Conservation (phyloP, 2,329 filamentous ascomycete genomes). For the Pseudogymnoascus sp. region DNA sequence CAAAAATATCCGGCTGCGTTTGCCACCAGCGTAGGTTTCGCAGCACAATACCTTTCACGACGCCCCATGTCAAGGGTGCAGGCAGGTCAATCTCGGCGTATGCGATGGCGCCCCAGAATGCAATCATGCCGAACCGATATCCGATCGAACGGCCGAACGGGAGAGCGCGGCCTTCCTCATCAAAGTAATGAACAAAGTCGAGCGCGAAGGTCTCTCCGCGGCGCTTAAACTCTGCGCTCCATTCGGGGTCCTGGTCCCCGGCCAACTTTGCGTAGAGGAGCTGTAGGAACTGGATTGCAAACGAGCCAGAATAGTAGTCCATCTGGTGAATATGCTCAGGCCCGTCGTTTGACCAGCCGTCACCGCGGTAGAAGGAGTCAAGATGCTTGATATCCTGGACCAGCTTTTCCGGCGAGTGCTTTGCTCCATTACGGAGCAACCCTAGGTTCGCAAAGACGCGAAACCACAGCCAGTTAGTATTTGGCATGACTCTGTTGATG, state of each 20-base stretch:
- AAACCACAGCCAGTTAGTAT: slow-evolving; percentile 69
- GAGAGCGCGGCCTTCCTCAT: slow-evolving; percentile 58
- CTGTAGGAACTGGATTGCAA: slow-evolving; percentile 73
- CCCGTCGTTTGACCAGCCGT: slow-evolving; percentile 75
- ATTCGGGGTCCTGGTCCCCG: slow-evolving; percentile 51
- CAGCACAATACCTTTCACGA: slow-evolving; percentile 66
- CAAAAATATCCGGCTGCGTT: slow-evolving; percentile 65
- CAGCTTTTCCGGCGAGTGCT: slow-evolving; percentile 59
- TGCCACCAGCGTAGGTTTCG: slow-evolving; percentile 75
- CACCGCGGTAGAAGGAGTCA: slow-evolving; percentile 73
- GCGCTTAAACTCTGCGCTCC: slow-evolving; percentile 60
- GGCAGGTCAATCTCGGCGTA: slow-evolving; percentile 68
- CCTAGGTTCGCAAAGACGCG: slow-evolving; percentile 76
- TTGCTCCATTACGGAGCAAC: slow-evolving; percentile 63
- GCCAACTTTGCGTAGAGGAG: slow-evolving; percentile 67
- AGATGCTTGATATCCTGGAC: slow-evolving; percentile 70
- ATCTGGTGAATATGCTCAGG: slow-evolving; percentile 72
- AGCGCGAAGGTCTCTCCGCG: slow-evolving; percentile 58
- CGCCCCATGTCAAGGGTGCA: slow-evolving; percentile 64
- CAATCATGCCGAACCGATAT: slow-evolving; percentile 80
- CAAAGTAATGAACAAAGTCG: slow-evolving; percentile 69
- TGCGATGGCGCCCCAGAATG: slow-evolving; percentile 70
- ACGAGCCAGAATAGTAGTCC: slow-evolving; percentile 78
- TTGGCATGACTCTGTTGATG: slow-evolving; percentile 56
- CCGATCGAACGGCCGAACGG: slow-evolving; percentile 71